Conservation (phyloP, 192 early-diverging fungal species). For the Coemansia nantahalensis region DNA sequence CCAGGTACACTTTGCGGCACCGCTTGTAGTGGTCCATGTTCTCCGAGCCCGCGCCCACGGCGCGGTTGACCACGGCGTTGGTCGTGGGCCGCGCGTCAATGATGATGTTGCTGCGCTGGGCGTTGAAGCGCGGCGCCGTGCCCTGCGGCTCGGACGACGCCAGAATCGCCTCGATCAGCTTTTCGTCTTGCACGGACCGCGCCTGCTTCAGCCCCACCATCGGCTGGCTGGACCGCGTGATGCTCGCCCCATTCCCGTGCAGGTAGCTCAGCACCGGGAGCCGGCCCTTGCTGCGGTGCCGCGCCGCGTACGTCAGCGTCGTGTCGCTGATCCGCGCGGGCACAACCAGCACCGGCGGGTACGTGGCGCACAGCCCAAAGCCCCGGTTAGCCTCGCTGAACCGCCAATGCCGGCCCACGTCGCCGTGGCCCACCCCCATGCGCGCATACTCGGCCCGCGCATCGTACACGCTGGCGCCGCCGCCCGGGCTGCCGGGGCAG, state of each 20-base stretch:
- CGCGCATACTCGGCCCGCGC: slow-evolving; percentile 74
- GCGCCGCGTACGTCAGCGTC: slow-evolving; percentile 80
- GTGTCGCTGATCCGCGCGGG: slow-evolving; percentile 88
- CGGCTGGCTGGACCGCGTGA: slow-evolving; percentile 93
- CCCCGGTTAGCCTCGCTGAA: slow-evolving; percentile 70
- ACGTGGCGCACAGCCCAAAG: slow-evolving; percentile 88
- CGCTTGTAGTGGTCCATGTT: slow-evolving; percentile 90
- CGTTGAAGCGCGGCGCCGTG: slow-evolving; percentile 47
- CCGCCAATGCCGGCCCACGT: slow-evolving; percentile 68
- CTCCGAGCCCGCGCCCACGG: slow-evolving; percentile 92
- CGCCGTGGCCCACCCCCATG: slow-evolving; percentile 67
- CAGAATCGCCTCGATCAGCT: slow-evolving; percentile 91
- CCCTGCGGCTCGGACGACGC: slow-evolving; percentile 52
- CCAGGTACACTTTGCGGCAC: slow-evolving; percentile 83
- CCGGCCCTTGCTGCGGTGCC: slow-evolving; percentile 86
- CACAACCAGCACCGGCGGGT: slow-evolving; percentile 78
- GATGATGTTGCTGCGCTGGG: slow-evolving; percentile 74
- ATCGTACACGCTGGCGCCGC: slow-evolving; percentile 75
- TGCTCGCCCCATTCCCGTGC: slow-evolving; percentile 81
- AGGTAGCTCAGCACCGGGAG: slow-evolving; percentile 90
- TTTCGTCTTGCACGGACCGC: slow-evolving; percentile 96
- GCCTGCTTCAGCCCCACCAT: slow-evolving; percentile 95
- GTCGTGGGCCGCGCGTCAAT: slow-evolving; percentile 94
- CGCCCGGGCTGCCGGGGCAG: slow-evolving; percentile 54
- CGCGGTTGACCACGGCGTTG: slow-evolving; percentile 91